These are phyloP conservation scores for Arthonia radiata DNA, from an alignment of 495 filamentous ascomycete species.

Conservation along the genomic window DNA sequence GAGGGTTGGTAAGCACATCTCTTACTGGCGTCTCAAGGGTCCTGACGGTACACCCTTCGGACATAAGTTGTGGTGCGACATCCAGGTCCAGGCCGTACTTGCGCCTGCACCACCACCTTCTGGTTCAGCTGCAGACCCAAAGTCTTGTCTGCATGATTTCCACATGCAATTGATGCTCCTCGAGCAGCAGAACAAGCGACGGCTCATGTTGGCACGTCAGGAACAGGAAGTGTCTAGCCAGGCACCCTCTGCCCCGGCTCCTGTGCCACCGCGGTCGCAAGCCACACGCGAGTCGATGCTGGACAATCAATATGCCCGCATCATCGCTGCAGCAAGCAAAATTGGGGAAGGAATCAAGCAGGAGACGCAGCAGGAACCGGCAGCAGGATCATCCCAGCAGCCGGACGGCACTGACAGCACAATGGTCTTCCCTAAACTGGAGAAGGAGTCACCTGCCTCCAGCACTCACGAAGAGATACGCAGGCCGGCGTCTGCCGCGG, in stretches of 20 bases:
- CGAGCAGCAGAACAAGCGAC: conserved; percentile 6
- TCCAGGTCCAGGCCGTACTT: conserved; percentile 27
- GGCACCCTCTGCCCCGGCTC: background rate
- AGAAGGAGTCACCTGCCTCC: conserved; percentile 70
- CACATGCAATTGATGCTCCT: conserved; percentile 3
- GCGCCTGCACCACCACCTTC: conserved; percentile 1
- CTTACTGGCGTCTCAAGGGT: conserved; percentile 86
- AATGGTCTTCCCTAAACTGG: conserved; percentile 94
- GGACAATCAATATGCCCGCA: conserved; percentile 7
- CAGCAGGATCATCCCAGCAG: conserved; percentile 7
- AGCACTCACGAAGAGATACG: conserved; percentile 39
- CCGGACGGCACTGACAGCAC: conserved; percentile 36
- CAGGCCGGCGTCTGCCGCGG: conserved; percentile 5
- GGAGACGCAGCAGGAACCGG: conserved; percentile 7
- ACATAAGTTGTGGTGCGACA: conserved; percentile 83
- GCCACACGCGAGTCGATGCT: conserved; percentile 3
- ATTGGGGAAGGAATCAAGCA: conserved; percentile 3
- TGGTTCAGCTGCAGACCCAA: background rate
- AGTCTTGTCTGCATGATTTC: conserved; percentile 1
- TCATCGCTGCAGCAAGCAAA: conserved; percentile 7
- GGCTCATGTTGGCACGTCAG: conserved; percentile 4
- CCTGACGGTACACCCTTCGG: conserved; percentile 65
- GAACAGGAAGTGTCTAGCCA: conserved; percentile 10
- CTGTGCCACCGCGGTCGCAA: conserved; percentile 1
- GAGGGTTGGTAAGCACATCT: conserved; percentile 51